Evolutionary conservation across 495 filamentous ascomycete species (phyloP).

Genomic region (Xylaria curta): DNA sequence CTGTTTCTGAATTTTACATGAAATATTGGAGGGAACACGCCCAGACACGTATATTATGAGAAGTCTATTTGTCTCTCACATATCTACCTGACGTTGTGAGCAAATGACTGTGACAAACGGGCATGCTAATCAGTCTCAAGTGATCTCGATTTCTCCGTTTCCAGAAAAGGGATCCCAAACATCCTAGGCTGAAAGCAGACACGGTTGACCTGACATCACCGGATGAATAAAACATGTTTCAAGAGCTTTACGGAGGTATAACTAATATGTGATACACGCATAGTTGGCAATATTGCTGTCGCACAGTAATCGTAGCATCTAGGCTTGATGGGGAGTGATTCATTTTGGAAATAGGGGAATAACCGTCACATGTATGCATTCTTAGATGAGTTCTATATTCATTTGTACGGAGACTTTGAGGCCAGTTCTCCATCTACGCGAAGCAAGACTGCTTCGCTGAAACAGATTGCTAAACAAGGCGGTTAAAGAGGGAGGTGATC

Average conservation of each 20-base stretch:
- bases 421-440: not conserved
- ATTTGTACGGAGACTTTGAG: not conserved
- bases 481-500: constrained; percentile 5
- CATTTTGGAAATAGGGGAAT: not conserved
- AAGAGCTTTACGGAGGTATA: not conserved
- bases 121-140: not conserved
- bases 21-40: not conserved
- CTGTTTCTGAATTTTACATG: not conserved
- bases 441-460: not conserved
- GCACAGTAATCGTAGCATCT: not conserved
- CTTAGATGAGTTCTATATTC: not conserved
- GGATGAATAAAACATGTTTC: not conserved
- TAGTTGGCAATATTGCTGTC: not conserved
- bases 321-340: not conserved
- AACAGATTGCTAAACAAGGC: not conserved
- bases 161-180: not conserved
- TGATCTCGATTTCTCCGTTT: not conserved
- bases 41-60: not conserved
- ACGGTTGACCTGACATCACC: not conserved
- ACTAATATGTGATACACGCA: not conserved
- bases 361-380: not conserved
- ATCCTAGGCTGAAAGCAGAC: not conserved
- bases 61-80: not conserved
- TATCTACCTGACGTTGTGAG: not conserved
- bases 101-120: not conserved